A percentile compares a stretch with the other conserved stretches of the same genome.
Conservation (phyloP, 495 filamentous ascomycete genomes). For the Astrothelium subdiscretum region DNA sequence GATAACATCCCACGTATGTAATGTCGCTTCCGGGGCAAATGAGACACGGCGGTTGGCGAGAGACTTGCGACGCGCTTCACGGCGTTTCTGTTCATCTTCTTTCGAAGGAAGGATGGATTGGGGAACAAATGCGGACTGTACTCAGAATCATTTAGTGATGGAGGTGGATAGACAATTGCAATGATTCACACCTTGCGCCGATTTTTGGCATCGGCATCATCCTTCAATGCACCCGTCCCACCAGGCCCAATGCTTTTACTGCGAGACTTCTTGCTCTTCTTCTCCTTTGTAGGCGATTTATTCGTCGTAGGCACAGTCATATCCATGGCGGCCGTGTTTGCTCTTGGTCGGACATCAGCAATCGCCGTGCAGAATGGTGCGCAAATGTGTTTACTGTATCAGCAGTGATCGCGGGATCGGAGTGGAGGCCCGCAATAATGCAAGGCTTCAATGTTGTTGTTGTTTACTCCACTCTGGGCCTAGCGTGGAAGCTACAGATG, state of each 20-base stretch:
- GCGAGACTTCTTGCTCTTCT: conserved; percentile 48
- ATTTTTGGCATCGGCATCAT: conserved; percentile 55
- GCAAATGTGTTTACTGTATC: neutral
- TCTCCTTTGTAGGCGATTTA: conserved; percentile 10
- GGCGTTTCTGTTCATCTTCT: conserved; percentile 59
- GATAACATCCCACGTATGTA: conserved; percentile 95
- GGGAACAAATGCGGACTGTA: conserved; percentile 43
- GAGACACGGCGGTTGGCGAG: conserved; percentile 83
- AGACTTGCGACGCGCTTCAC: conserved; percentile 83
- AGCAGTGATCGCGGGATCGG: neutral
- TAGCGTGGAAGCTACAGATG: neutral
- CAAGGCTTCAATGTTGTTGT: too few species aligned
- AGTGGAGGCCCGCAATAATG: neutral
- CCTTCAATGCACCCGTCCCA: conserved; percentile 69
- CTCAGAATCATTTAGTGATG: conserved; percentile 7
- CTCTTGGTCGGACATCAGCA: conserved; percentile 10
- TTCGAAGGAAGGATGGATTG: conserved; percentile 70
- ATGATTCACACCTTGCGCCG: conserved; percentile 53
- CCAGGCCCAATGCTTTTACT: conserved; percentile 95
- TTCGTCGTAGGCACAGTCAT: conserved; percentile 13
- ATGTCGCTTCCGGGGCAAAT: conserved; percentile 91
- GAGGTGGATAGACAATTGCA: neutral
- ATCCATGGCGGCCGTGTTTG: conserved; percentile 15
- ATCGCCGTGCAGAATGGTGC: conserved; percentile 11
- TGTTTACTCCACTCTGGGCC: neutral